Percentiles rank a stretch among this genome's conserved stretches.
These are phyloP conservation scores for Sphagnum tenellum DNA, from an alignment of 225 moss, liverwort and hornwort species.

Conservation along the genomic window DNA sequence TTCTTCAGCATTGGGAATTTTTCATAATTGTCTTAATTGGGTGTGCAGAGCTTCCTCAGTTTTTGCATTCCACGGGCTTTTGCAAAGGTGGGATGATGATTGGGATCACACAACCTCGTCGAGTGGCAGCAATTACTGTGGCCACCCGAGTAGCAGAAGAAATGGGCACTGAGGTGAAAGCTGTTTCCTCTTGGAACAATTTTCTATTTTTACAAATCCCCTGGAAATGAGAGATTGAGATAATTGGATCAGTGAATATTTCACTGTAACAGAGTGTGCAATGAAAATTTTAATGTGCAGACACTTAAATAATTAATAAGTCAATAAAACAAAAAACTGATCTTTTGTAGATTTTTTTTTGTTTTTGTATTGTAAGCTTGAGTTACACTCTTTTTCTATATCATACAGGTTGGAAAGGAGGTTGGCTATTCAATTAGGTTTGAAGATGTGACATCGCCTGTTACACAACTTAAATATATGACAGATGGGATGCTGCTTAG, in stretches of 20 bases:
- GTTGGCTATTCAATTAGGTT: conserved; percentile 97
- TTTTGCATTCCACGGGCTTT: conserved; percentile 73
- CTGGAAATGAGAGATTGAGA: too few relatives aligned
- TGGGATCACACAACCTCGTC: conserved; percentile 89
- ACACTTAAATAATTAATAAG: too few relatives aligned
- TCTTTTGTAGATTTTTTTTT: background rate
- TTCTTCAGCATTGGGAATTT: background rate
- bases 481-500: conserved; percentile 86
- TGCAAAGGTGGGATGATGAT: conserved; percentile 63
- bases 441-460: conserved; percentile 76
- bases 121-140: conserved; percentile 94
- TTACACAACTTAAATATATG: conserved; percentile 85
- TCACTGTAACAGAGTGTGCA: too few relatives aligned
- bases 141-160: conserved; percentile 94
- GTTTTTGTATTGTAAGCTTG: background rate
- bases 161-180: conserved; percentile 56
- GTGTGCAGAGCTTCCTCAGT: conserved; percentile 63
- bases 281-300: too few relatives aligned
- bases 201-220: too few relatives aligned
- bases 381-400: background rate
- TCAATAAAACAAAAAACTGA: background rate
- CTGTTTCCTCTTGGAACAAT: too few relatives aligned
- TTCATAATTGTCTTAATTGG: background rate
- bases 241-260: too few relatives aligned
- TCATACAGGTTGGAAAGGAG: conserved; percentile 62